These are phyloP conservation scores for Lasiosphaeria hispida DNA, from an alignment of 495 filamentous ascomycete species.

Conservation along the genomic window DNA sequence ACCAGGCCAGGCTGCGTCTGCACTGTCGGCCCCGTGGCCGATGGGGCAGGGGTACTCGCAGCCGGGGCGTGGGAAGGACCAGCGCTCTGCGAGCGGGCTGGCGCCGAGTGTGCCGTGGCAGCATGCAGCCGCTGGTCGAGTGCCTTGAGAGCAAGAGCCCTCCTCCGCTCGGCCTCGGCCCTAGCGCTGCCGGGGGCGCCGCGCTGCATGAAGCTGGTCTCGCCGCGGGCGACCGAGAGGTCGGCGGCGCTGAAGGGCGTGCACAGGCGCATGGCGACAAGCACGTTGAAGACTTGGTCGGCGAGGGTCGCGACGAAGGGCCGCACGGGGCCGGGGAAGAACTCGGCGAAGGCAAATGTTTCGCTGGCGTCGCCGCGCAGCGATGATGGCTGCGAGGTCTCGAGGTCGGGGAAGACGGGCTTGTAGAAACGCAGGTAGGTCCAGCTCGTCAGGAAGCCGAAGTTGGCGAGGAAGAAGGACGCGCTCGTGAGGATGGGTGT, in stretches of 20 bases:
- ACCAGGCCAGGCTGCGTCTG: constrained; percentile 47
- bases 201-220: constrained; percentile 48
- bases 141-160: constrained; percentile 85
- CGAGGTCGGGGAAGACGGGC: constrained; percentile 59
- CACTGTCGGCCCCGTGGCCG: constrained; percentile 45
- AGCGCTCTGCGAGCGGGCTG: constrained; percentile 35
- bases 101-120: constrained; percentile 57
- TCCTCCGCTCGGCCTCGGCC: constrained; percentile 87
- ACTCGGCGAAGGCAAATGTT: constrained; percentile 90
- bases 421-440: constrained; percentile 96
- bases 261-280: constrained; percentile 73
- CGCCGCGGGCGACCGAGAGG: constrained; percentile 65
- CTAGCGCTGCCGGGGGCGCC: constrained; percentile 67
- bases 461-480: constrained; percentile 74
- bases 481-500: constrained; percentile 82
- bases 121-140: constrained; percentile 88
- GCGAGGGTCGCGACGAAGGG: constrained; percentile 71
- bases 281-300: constrained; percentile 67
- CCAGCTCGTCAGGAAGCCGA: constrained; percentile 87
- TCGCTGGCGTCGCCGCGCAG: constrained; percentile 88
- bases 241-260: constrained; percentile 85
- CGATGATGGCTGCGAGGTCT: constrained; percentile 59
- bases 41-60: constrained; percentile 37
- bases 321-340: constrained; percentile 87
- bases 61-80: constrained; percentile 30